phyloP scores from a whole-genome alignment of 2,329 filamentous ascomycete genomes.

The Xylaria arbuscula region DNA sequence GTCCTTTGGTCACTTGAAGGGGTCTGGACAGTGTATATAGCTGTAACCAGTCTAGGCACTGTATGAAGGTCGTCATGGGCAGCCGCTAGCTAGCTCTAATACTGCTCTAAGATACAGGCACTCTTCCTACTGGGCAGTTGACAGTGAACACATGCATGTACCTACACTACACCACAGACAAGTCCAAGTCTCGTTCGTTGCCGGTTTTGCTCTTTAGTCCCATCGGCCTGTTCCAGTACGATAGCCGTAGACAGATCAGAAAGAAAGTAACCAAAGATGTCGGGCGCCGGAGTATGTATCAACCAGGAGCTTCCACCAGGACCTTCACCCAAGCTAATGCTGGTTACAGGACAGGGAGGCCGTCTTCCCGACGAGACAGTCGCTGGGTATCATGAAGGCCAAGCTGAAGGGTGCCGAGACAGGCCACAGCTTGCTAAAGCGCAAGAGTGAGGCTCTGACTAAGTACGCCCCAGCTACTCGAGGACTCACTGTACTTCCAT shows the following conservation, averaged over 20 bases:
- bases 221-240: neutral
- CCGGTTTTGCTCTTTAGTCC: neutral
- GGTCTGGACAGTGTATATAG: neutral
- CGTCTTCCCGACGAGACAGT: conserved; percentile 98
- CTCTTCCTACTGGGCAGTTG: too few species aligned
- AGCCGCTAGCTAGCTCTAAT: neutral
- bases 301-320: conserved; percentile 11
- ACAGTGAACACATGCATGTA: neutral
- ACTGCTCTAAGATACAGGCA: neutral
- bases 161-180: neutral
- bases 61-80: neutral
- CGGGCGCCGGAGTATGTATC: conserved; percentile 62
- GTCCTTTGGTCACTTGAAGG: conserved; percentile 1
- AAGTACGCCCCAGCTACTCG: conserved; percentile 70
- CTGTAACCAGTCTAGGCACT: neutral
- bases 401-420: conserved; percentile 95
- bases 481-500: conserved; percentile 3
- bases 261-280: conserved; percentile 56
- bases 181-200: neutral
- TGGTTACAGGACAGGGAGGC: conserved; percentile 82
- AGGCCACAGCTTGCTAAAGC: conserved; percentile 93
- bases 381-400: conserved; percentile 94
- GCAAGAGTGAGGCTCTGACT: conserved; percentile 97
- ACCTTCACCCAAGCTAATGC: conserved; percentile 36
- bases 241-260: conserved; percentile 18